Base-by-base conservation (phyloP, 805 yeast species). In the Wickerhamia fluorescens region DNA sequence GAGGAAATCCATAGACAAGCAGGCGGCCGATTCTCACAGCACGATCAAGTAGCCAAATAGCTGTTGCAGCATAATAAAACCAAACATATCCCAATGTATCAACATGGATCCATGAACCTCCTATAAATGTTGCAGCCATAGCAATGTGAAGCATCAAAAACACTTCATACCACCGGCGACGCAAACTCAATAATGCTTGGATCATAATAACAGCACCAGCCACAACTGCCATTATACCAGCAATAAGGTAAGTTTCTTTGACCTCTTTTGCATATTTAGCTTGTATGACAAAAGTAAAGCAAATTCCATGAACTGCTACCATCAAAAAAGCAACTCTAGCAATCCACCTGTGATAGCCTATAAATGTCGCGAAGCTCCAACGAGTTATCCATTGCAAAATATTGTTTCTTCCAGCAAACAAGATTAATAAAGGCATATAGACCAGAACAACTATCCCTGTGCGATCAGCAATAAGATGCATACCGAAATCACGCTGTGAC, bases 71-170 rank as follows among this genome's bases (percentile, higher is more conserved):
- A 34, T 53, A 58, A 32, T 45, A 38, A 28, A 56, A 45, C 38
- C 45, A 41, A 13, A 45, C 45, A 27, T 53, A 61, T 0, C 39
- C 68, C 43, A 55, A 50, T 28, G 36, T 51, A 30, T 50, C 45
- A 25, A 66, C 52, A 36, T 73, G 80, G 6, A 56, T 26, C 56
- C 68, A 68, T 3, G 73, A 67, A 3, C 71, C 74, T n/a, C 49
- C 47, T 9, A 71, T 42, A 33, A 69, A 71, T 4, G 56, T 37
- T 4, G 64, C 51, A 4, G 75, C 86, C 25, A 79, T 45, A 1
- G 67, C 33, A 28, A 79, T 70, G 45, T 83, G 94, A 9, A 64
- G 28, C n/a, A 66, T 42, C 20, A 78, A 47, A 53, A 83, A 78
- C 6, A 62, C 32, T 39, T 72, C 78, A 41, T 73, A 73, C 48